Conservation (phyloP, 768 basidiomycete genomes). For the Suillus alpinus region DNA sequence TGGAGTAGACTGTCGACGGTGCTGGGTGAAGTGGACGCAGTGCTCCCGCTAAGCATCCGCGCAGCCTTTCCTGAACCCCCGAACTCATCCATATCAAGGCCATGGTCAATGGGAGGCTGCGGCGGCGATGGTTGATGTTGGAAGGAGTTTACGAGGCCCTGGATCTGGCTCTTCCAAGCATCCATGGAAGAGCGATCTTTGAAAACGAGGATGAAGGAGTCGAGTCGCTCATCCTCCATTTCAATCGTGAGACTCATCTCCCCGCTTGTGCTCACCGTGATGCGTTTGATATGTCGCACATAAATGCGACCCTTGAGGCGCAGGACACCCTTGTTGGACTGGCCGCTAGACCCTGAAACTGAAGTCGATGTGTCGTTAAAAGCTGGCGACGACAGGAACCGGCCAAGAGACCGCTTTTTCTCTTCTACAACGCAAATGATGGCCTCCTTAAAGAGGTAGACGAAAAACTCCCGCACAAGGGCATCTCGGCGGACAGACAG, state of each 20-base stretch:
- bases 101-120: conserved; percentile 32
- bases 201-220: conserved; percentile 95
- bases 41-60: conserved; percentile 79
- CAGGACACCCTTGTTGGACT: conserved; percentile 62
- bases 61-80: conserved; percentile 73
- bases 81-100: conserved; percentile 69
- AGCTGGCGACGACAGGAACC: conserved; percentile 65
- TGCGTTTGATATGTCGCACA: conserved; percentile 88
- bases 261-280: conserved; percentile 75
- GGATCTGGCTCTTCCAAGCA: conserved; percentile 84
- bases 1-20: conserved; percentile 64
- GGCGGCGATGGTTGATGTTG: conserved; percentile 51
- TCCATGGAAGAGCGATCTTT: conserved; percentile 87
- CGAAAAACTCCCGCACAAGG: conserved; percentile 90
- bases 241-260: conserved; percentile 95
- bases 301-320: conserved; percentile 95
- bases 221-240: conserved; percentile 93
- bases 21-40: conserved; percentile 56
- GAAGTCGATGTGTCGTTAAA: conserved; percentile 51
- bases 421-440: conserved; percentile 99
- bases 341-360: conserved; percentile 28
- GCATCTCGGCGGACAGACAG: conserved; percentile 85
- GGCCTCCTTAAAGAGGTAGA: conserved; percentile 96
- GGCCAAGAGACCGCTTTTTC: conserved; percentile 78
- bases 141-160: conserved; percentile 69